Conservation (phyloP, 305 asterid genomes). For the Fraxinus sp. region DNA sequence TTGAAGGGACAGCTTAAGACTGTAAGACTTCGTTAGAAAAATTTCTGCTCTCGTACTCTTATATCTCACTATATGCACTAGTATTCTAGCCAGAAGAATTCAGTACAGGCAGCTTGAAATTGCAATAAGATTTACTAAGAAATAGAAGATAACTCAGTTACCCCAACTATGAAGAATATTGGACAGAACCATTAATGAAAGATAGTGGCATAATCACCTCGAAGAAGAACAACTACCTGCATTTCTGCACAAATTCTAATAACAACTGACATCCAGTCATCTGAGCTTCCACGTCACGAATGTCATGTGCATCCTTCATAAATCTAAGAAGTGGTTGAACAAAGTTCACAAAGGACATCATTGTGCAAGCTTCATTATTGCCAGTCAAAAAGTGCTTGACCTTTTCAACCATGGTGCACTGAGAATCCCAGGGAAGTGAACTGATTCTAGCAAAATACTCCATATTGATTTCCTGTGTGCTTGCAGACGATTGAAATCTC, state of each 20-base stretch:
- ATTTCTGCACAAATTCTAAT: constrained; percentile 50
- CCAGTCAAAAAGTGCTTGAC: constrained; percentile 38
- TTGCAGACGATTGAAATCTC: constrained; percentile 14
- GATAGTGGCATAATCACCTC: background rate
- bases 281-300: constrained; percentile 56
- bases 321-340: constrained; percentile 42
- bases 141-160: background rate
- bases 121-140: background rate
- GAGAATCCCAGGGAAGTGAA: constrained; percentile 66
- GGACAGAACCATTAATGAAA: background rate
- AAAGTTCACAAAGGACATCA: constrained; percentile 34
- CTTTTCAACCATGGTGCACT: constrained; percentile 47
- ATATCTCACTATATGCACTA: background rate
- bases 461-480: constrained; percentile 31
- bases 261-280: constrained; percentile 61
- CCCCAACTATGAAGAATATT: background rate
- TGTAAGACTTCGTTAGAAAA: background rate
- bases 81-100: background rate
- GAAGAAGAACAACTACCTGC: constrained; percentile 48
- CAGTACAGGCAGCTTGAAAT: background rate
- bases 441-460: constrained; percentile 38
- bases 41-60: background rate
- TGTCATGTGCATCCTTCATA: constrained; percentile 55
- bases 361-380: constrained; percentile 32
- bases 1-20: background rate